Evolutionary conservation across 2,329 filamentous ascomycete genomes (phyloP).

Genomic region (Pezicula rhizophila): DNA sequence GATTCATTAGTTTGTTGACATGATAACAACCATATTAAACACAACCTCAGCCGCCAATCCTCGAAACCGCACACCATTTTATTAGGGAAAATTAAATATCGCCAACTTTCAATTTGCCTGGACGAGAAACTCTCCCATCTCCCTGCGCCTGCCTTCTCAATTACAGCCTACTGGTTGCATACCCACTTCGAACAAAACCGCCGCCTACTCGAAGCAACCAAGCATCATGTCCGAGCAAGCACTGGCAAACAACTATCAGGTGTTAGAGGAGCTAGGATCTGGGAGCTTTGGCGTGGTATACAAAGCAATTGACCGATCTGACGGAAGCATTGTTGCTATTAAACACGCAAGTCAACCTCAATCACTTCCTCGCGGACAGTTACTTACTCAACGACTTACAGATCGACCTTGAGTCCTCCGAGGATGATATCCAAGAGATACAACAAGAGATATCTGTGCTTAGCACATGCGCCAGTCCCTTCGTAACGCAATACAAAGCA

Average conservation of each 20-base stretch:
- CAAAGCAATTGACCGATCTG: conserved; percentile 87
- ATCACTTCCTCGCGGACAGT: conserved; percentile 1
- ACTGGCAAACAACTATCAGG: conserved; percentile 62
- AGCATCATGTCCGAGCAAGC: conserved; percentile 12
- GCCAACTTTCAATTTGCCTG: too few species aligned
- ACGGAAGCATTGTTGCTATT: conserved; percentile 90
- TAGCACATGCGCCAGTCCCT: conserved; percentile 88
- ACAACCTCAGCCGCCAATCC: not conserved
- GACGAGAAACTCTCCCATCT: too few species aligned
- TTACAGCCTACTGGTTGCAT: not conserved
- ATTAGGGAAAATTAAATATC: too few species aligned
- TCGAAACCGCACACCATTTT: too few species aligned
- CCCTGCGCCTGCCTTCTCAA: not conserved
- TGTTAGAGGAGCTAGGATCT: conserved; percentile 92
- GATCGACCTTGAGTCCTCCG: conserved; percentile 98
- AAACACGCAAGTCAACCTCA: conserved; percentile 66
- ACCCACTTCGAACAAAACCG: not conserved
- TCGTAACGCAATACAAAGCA: conserved; percentile 92
- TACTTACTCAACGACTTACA: conserved; percentile 33
- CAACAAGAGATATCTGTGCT: conserved; percentile 95
- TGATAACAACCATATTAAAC: not conserved
- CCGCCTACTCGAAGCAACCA: not conserved
- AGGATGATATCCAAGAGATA: conserved; percentile 97
- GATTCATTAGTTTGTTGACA: not conserved
- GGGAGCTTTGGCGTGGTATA: conserved; percentile 96